These are phyloP conservation scores for Digitaria exilis DNA, from an alignment of 202 grass and related monocot species.

Conservation along the genomic window DNA sequence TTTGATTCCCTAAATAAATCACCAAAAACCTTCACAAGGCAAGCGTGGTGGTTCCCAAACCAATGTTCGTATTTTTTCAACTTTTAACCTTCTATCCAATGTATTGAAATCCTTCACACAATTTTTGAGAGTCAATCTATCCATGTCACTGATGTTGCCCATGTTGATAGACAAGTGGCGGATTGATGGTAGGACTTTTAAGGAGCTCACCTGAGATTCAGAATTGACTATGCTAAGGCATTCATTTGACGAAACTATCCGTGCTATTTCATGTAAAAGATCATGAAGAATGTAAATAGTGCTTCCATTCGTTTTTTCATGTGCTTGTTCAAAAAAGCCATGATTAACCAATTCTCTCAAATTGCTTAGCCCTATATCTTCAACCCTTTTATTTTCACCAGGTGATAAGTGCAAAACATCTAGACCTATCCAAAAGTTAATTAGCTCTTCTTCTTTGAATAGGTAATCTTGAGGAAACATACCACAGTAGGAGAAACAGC, in stretches of 20 bases:
- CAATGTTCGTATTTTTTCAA: neutral
- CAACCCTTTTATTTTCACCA: neutral
- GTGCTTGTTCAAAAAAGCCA: neutral
- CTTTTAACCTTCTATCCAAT: neutral
- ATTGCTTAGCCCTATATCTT: neutral
- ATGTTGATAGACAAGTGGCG: neutral
- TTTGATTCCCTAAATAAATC: neutral
- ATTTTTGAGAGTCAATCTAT: neutral
- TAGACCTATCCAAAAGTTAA: neutral
- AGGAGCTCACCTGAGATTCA: neutral
- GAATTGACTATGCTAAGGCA: neutral
- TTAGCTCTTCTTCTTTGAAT: neutral
- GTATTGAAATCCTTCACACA: neutral
- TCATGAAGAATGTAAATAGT: neutral
- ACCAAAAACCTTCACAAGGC: neutral
- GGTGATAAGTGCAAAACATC: neutral
- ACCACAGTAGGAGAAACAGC: neutral
- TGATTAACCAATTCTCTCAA: neutral
- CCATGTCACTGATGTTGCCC: neutral
- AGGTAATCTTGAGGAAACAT: slow-evolving; percentile 1
- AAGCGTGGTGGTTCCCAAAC: neutral
- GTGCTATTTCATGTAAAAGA: neutral
- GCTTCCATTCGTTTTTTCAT: neutral
- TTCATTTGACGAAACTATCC: neutral
- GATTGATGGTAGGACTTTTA: neutral